Base-by-base conservation (phyloP, 2,329 filamentous ascomycete species). In the Cercospora canescens region DNA sequence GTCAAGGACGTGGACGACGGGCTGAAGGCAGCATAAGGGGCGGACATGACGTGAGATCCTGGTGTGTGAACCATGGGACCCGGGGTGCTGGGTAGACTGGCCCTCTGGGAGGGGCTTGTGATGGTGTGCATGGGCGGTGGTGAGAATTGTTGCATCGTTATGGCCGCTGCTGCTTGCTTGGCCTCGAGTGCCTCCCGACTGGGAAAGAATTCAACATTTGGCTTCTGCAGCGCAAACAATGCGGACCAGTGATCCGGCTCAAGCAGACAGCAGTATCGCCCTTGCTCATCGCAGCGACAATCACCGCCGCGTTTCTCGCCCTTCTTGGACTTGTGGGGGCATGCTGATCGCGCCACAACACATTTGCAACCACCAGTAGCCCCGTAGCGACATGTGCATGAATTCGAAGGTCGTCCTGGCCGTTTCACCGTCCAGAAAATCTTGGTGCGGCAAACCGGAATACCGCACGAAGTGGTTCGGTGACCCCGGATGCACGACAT, bases 401-500 rank as follows among this genome's bases (percentile, higher is more conserved):
- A 74, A 60, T 75, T 76, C 6, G 74, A 75, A 18, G 76, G 76
- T 41, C 76, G 69, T 4, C 76, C 76, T 26, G 75, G 75, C 56
- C 75, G 69, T 65, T 77, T 77, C 48, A 77, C 74, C 3, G 75
- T 77, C 76, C 76, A 77, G 69, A 77, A 76, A 35, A 76, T 66
- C 66, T 77, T 76, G 50, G 66, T 71, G 50, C 76, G 74, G 60
- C 76, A 77, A 18, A 76, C 73, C n/a, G 72, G 73, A 21, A 75
- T 76, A 21, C 76, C 76, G 64, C 76, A 77, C 11, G 74, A 73
- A 16, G 74, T 77, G 21, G 76, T 76, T 32, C 76, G 74, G 62
- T 77, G 76, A 37, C 76, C 76, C 18, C 75, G 74, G 60, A 77
- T 77, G 66, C 76, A 77, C 32, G 74, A 75, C 75, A 76, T 76